These are phyloP conservation scores for Diaporthe eres DNA, from an alignment of 2,329 filamentous ascomycete species.

Conservation along the genomic window DNA sequence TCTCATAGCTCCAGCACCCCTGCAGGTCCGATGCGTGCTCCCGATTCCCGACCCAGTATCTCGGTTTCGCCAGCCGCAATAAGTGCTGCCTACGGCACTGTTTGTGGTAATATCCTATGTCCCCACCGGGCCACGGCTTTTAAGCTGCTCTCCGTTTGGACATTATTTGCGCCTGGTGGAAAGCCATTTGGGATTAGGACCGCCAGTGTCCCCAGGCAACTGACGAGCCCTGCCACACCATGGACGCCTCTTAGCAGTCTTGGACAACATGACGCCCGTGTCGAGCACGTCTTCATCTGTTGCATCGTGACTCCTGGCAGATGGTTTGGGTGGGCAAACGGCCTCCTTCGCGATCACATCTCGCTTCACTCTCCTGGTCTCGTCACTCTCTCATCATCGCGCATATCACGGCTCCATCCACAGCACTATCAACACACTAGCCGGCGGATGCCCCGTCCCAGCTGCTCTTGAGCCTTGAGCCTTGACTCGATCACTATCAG, in stretches of 20 bases:
- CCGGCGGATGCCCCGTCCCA: constrained; percentile 13
- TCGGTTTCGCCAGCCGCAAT: constrained; percentile 14
- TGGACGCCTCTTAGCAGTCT: constrained; percentile 1
- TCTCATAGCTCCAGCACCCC: background rate
- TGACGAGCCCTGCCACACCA: background rate
- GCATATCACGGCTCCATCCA: background rate
- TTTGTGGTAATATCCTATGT: background rate
- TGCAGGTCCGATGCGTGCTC: constrained; percentile 2
- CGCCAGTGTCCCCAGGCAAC: background rate
- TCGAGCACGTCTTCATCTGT: constrained; percentile 12
- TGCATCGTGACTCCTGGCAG: background rate
- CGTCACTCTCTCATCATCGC: background rate
- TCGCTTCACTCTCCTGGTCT: background rate
- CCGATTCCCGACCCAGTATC: constrained; percentile 30
- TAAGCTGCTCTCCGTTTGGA: background rate
- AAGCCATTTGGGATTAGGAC: background rate
- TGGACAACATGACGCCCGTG: constrained; percentile 18
- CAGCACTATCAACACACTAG: background rate
- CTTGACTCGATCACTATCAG: constrained; percentile 29
- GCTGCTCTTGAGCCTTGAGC: constrained; percentile 5
- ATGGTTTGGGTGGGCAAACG: background rate
- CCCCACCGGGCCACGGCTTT: background rate
- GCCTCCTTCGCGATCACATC: background rate
- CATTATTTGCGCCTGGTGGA: background rate
- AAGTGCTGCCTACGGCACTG: background rate